A percentile compares a stretch with the other conserved stretches of the same genome.
Evolutionary conservation across 352 stramenopile genomes (phyloP).

Genomic region (Pythium aquatile): DNA sequence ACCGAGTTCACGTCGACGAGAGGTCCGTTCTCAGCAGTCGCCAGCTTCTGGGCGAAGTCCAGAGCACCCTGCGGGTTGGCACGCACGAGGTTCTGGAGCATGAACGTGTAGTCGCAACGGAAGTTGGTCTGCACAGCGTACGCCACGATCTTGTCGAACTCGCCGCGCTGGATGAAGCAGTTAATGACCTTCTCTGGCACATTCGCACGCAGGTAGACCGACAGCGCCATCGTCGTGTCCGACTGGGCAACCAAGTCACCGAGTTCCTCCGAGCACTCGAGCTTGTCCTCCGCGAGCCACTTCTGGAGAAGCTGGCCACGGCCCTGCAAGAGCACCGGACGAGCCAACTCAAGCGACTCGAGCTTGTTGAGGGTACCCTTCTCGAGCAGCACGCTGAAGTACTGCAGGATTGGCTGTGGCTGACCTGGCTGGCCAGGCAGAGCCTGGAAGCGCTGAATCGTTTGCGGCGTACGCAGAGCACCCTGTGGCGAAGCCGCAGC

Average conservation of each 20-base stretch:
- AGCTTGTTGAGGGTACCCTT: slow-evolving; percentile 98
- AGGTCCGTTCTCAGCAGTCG: slow-evolving; percentile 92
- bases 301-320: slow-evolving; percentile 98
- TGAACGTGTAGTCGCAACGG: slow-evolving; percentile 98
- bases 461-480: slow-evolving; percentile 96
- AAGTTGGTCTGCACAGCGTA: slow-evolving; percentile 96
- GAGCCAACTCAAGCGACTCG: slow-evolving; percentile 98
- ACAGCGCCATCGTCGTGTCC: slow-evolving; percentile 98
- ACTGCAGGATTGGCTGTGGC: slow-evolving; percentile 98
- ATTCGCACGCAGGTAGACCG: slow-evolving; percentile 97
- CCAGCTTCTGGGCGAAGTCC: slow-evolving; percentile 98
- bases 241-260: slow-evolving; percentile 95
- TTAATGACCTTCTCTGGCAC: slow-evolving; percentile 99
- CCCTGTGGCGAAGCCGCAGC: slow-evolving; percentile 88
- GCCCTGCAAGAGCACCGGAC: slow-evolving; percentile 97
- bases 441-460: slow-evolving; percentile 98
- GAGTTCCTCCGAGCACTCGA: slow-evolving; percentile 97
- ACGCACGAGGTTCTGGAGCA: slow-evolving; percentile 99
- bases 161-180: slow-evolving; percentile 98
- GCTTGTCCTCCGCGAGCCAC: slow-evolving; percentile 99
- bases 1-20: slow-evolving; percentile 98
- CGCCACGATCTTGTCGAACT: slow-evolving; percentile 99
- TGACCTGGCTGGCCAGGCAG: slow-evolving; percentile 96
- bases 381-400: slow-evolving; percentile 99
- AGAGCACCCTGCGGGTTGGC: slow-evolving; percentile 97